Base-by-base conservation (phyloP, 306 rosid genomes). In the Inga leiocalycina region DNA sequence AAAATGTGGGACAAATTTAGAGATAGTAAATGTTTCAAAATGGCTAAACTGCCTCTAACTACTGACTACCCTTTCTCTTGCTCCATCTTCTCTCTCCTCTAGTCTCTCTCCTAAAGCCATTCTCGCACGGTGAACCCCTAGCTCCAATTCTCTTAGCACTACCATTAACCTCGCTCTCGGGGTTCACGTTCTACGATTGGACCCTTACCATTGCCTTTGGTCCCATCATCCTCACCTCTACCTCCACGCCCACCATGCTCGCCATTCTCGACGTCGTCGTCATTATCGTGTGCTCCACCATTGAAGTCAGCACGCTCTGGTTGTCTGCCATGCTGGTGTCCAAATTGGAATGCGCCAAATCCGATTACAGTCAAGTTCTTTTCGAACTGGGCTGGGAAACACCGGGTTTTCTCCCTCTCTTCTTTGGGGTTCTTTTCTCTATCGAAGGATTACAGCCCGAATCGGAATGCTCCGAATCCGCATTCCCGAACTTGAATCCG, bases 41-140 rank as follows among this genome's bases (percentile, higher is more conserved):
- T 37, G 6, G 5, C 6, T 0, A 37, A 5, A 5, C 7, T 4
- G 41, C 7, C 41, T 5, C 41, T 37, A 0, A 37, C 41, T 37
- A 5, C 0, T 37, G 41, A 37, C 41, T 37, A 37, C 41, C 4
- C 5, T 37, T 37, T 37, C 41, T 37, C 41, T 37, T 5, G 5
- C 41, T 37, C 4, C 41, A 37, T 37, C 41, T 37, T 37, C 41
- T 37, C 41, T 37, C 41, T 37, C 41, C 41, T 37, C 5, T 7
- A 37, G 5, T 5, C 41, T 37, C 39, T 35, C 6, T 4, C 5
- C 7, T 4, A 0, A 37, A 37, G 97, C 88, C 54, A 93, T 80
- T 74, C 93, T 92, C 4, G 94, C 98, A 49, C 93, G 97, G 34
- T 89, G 88, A 24, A 95, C 88, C 32, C 86, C 90, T 32, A 93